phyloP scores from a whole-genome alignment of 2,329 filamentous ascomycete genomes.

The Xylaria sp. region DNA sequence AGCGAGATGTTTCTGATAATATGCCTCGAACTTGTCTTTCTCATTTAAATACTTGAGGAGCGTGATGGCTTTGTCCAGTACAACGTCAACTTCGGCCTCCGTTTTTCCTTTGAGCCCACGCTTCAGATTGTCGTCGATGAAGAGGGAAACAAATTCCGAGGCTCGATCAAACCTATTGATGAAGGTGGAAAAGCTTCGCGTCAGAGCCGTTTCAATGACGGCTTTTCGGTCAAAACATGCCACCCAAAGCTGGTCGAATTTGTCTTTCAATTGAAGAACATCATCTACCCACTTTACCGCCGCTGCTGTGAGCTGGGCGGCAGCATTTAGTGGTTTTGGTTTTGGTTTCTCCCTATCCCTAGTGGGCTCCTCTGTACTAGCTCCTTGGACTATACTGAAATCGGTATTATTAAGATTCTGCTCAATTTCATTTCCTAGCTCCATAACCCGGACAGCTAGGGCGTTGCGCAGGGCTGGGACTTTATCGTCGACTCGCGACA shows the following conservation, averaged over 20 bases:
- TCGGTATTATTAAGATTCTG: conserved; percentile 68
- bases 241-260: conserved; percentile 84
- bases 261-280: conserved; percentile 84
- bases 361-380: conserved; percentile 53
- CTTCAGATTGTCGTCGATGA: conserved; percentile 96
- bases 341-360: conserved; percentile 63
- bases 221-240: conserved; percentile 80
- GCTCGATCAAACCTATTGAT: conserved; percentile 90
- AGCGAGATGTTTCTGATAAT: conserved; percentile 97
- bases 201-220: conserved; percentile 81
- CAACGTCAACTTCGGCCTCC: conserved; percentile 83
- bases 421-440: conserved; percentile 87
- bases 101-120: conserved; percentile 94
- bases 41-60: conserved; percentile 89
- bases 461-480: conserved; percentile 77
- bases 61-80: conserved; percentile 89
- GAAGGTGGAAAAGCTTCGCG: conserved; percentile 89
- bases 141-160: conserved; percentile 93
- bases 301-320: conserved; percentile 84
- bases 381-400: conserved; percentile 56
- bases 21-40: conserved; percentile 94
- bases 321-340: conserved; percentile 63
- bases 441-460: conserved; percentile 79
- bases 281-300: conserved; percentile 97
- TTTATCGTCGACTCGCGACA: conserved; percentile 78